Base-by-base conservation (phyloP, 2,329 filamentous ascomycete species). In the Bipolaris victoriae region DNA sequence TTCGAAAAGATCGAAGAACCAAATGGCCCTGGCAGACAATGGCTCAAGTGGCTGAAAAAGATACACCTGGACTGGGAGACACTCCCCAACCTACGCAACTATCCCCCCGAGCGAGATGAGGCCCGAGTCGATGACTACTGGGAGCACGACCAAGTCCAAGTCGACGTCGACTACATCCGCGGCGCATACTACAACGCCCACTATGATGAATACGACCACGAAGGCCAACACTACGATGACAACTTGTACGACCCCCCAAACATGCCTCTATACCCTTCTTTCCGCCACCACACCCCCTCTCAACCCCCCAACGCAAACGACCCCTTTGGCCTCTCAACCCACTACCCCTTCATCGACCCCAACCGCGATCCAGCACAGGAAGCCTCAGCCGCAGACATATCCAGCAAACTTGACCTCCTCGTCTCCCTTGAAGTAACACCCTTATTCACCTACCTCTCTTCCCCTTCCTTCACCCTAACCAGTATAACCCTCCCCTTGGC, bases 31-130 rank as follows among this genome's bases (percentile, higher is more conserved):
- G 69, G 69, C 41, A 65, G 62, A 33, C 63, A 70, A 37, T 74
- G 71, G 70, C 64, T 76, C 35, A 58, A 57, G 33, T 72, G 68
- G 66, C 57, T 76, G 15, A 72, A 69, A 50, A 61, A 59, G 11
- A 68, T 76, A 9, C 69, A 74, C 41, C 50, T 76, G 1, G 70
- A 76, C 48, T 76, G 74, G 74, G 62, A 69, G 35, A 76, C 73
- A 0, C 71, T 76, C 37, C 74, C 74, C 1, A 71, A 72, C 36
- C 60, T 76, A 39, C 55, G 61, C 15, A 55, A 62, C 35, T 76
- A 76, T 49, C 73, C 72, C 1, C 74, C 73, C 7, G 64, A 72
- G 15, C 49, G 65, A 16, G 63, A 62, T 43, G 57, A 66, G 2
- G 61, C 61, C n/a, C 55, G 60, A 7, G 62, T 69, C 24, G 63